A percentile compares a stretch with the other conserved stretches of the same genome.
Evolutionary conservation across 768 basidiomycete genomes (phyloP).

Genomic region (Trametes cubensis): DNA sequence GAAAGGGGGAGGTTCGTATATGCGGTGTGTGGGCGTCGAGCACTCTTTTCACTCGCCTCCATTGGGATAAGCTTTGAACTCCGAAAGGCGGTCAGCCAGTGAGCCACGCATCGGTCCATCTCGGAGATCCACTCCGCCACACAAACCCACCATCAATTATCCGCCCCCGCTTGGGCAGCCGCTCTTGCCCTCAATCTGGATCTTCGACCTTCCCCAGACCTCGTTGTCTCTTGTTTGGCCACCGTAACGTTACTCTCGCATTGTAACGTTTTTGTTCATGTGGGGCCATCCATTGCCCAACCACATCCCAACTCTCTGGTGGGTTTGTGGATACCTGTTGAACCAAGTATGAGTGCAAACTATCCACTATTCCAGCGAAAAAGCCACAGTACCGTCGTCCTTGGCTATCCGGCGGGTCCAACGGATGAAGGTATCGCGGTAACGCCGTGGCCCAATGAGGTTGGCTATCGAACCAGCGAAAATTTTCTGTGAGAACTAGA

Average conservation of each 20-base stretch:
- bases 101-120: constrained; percentile 11
- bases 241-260: constrained; percentile 9
- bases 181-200: background rate
- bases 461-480: background rate
- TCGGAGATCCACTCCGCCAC: constrained; percentile 17
- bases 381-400: no score
- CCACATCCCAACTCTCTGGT: background rate
- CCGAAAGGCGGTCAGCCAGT: constrained; percentile 9
- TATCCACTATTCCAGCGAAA: background rate
- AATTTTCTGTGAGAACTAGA: background rate
- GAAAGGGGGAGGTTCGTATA: constrained; percentile 25
- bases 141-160: background rate
- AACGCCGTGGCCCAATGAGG: background rate
- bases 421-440: no score
- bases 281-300: background rate
- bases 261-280: background rate
- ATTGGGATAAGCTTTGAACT: constrained; percentile 22
- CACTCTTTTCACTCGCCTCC: constrained; percentile 18
- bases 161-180: background rate
- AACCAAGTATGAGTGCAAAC: background rate
- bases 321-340: background rate
- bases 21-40: constrained; percentile 11
- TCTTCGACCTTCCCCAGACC: background rate
- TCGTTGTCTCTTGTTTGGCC: constrained; percentile 17
- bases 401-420: background rate